phyloP scores from a whole-genome alignment of 805 yeast species.

The Ascoidea rubescens region DNA sequence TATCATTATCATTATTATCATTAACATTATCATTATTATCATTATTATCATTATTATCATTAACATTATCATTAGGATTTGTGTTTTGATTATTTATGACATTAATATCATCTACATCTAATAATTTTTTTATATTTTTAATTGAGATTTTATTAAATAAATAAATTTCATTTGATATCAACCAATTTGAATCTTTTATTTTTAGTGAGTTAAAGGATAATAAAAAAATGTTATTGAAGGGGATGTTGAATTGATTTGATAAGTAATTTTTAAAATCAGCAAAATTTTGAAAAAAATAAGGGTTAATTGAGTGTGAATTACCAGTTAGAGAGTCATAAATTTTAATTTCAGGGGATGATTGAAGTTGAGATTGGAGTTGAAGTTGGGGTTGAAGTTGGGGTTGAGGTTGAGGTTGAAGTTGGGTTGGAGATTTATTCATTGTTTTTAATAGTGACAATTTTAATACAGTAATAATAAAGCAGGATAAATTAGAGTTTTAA shows the following conservation, averaged over 20 bases:
- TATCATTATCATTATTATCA: neutral
- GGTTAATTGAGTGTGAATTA: too few species aligned
- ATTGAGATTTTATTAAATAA: constrained; percentile 12
- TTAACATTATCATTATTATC: constrained; percentile 8
- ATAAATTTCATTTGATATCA: too few species aligned
- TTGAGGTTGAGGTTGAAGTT: neutral
- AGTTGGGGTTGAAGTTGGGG: neutral
- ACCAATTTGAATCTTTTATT: constrained; percentile 21
- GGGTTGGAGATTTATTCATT: neutral
- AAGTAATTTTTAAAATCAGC: constrained; percentile 30
- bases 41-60: constrained; percentile 11
- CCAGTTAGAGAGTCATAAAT: neutral
- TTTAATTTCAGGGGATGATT: too few species aligned
- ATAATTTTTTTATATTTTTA: too few species aligned
- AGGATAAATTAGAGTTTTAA: too few species aligned
- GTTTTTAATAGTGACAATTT: neutral
- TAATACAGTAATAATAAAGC: too few species aligned
- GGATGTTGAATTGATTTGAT: constrained; percentile 25
- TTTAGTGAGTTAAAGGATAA: constrained; percentile 54
- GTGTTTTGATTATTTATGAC: too few species aligned
- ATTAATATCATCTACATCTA: constrained; percentile 30
- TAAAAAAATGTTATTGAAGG: constrained; percentile 29
- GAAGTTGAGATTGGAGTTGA: neutral
- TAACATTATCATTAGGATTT: constrained; percentile 46
- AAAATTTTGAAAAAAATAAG: constrained; percentile 8